Base-by-base conservation (phyloP, 2,329 filamentous ascomycete species). In the Hymenoscyphus occultus region DNA sequence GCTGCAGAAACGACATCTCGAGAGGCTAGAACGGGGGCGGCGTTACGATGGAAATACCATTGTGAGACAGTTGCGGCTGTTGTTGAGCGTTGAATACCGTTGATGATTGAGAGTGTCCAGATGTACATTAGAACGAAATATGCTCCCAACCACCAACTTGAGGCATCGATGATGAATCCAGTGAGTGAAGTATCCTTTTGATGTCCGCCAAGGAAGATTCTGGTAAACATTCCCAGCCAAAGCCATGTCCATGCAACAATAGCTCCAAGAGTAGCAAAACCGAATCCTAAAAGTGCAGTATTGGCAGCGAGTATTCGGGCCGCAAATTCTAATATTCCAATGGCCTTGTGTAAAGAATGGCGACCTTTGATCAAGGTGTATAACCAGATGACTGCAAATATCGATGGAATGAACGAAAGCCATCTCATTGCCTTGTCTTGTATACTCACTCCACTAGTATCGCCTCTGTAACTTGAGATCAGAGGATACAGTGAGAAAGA, bases 31-130 rank as follows among this genome's bases (percentile, higher is more conserved):
- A 89, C 83, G 5, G 94, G 92, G 12, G 88, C 85, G 4, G 88
- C 87, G 72, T 96, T 90, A 68, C 95, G 92, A 77, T 98, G 94
- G 77, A 98, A 99, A 78, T 99, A 99, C 95, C 95, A 99, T 77
- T 99, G 95, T 51, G 92, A 96, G 31, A 98, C 94, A 0, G 94
- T 97, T 12, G 95, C 95, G 31, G 93, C 94, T 14, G 94, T 97
- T 16, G 93, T 95, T 28, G 92, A 89, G 65, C 95, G 89, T 76
- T 99, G 94, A 28, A 98, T 85, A 19, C 92, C 93, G 64, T 92
- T 90, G 75, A 96, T 88, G 64, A 98, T 86, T 2, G 91, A 90
- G 54, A 97, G 82, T 0, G 93, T 95, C 95, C 95, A 99, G 71
- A 98, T 88, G 77, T 97, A 98, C 81, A 97, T 90, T 65, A 98